Conservation (phyloP, 805 yeast genomes). For the Nakazawaea peltata region DNA sequence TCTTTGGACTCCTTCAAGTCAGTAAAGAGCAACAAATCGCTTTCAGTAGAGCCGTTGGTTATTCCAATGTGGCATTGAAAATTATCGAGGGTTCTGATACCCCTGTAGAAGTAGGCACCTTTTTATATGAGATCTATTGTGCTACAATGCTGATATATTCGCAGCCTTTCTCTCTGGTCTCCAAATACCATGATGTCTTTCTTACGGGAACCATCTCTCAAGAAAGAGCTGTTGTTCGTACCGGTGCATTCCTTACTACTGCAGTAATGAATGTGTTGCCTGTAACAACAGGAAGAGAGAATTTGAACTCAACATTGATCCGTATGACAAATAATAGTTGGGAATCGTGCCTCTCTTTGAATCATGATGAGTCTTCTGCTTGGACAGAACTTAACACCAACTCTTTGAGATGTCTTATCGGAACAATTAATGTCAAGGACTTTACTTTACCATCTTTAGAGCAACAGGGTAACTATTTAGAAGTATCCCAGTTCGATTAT, state of each 20-base stretch:
- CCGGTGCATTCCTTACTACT: slow-evolving; percentile 3
- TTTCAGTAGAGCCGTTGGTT: slow-evolving; percentile 31
- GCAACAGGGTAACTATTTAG: background rate
- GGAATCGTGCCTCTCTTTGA: background rate
- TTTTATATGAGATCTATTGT: slow-evolving; percentile 33
- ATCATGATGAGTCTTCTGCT: background rate
- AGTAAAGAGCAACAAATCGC: slow-evolving; percentile 21
- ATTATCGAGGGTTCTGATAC: slow-evolving; percentile 27
- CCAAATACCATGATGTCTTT: slow-evolving; percentile 18
- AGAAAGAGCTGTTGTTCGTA: slow-evolving; percentile 1
- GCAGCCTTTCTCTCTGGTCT: slow-evolving; percentile 29
- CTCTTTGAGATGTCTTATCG: slow-evolving; percentile 5
- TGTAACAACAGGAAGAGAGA: slow-evolving; percentile 2
- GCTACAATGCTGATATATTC: slow-evolving; percentile 31
- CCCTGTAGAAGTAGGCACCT: slow-evolving; percentile 26
- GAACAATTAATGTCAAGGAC: background rate
- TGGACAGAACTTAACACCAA: slow-evolving; percentile 1
- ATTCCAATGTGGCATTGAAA: slow-evolving; percentile 29
- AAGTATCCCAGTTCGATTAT: background rate
- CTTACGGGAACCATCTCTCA: slow-evolving; percentile 11
- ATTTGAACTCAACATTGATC: slow-evolving; percentile 4
- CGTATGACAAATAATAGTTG: background rate
- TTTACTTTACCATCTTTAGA: background rate
- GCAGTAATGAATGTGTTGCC: slow-evolving; percentile 11
- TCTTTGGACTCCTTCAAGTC: slow-evolving; percentile 27